Conservation (phyloP, 2,329 filamentous ascomycete genomes). For the Ophiosphaerella narmari region DNA sequence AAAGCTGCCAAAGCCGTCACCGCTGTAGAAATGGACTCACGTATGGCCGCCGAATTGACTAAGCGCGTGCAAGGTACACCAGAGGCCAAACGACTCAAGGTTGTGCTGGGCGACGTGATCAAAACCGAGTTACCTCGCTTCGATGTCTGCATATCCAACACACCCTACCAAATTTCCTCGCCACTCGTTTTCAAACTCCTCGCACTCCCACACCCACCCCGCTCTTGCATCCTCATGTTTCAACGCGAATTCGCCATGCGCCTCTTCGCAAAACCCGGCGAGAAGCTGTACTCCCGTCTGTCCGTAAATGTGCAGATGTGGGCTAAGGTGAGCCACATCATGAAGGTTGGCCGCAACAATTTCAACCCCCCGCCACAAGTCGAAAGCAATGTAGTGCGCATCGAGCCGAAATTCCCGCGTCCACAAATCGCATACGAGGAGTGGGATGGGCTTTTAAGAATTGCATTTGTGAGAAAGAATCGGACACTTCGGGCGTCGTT, state of each 20-base stretch:
- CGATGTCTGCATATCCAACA: slow-evolving; percentile 80
- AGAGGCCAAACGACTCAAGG: slow-evolving; percentile 75
- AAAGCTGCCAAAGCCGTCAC: slow-evolving; percentile 83
- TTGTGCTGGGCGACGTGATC: slow-evolving; percentile 90
- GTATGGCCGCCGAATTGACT: slow-evolving; percentile 94
- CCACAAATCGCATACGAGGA: slow-evolving; percentile 92
- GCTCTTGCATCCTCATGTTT: slow-evolving; percentile 91
- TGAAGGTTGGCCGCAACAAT: slow-evolving; percentile 96
- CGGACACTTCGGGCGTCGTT: slow-evolving; percentile 84
- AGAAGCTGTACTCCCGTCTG: slow-evolving; percentile 87
- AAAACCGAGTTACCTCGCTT: slow-evolving; percentile 79
- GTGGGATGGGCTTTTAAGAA: slow-evolving; percentile 86
- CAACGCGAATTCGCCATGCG: slow-evolving; percentile 93
- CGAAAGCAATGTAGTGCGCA: slow-evolving; percentile 86
- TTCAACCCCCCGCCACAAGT: slow-evolving; percentile 95
- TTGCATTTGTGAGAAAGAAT: slow-evolving; percentile 87
- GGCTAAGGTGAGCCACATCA: slow-evolving; percentile 71
- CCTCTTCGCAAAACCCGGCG: slow-evolving; percentile 83
- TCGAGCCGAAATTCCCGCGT: slow-evolving; percentile 83
- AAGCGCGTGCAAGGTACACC: slow-evolving; percentile 92
- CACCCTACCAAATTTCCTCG: slow-evolving; percentile 79
- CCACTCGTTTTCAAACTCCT: slow-evolving; percentile 92
- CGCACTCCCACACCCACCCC: slow-evolving; percentile 77
- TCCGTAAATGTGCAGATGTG: slow-evolving; percentile 95
- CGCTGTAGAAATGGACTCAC: slow-evolving; percentile 89